Evolutionary conservation across 2,329 filamentous ascomycete genomes (phyloP).

Genomic region (Hypocrella siamensis): DNA sequence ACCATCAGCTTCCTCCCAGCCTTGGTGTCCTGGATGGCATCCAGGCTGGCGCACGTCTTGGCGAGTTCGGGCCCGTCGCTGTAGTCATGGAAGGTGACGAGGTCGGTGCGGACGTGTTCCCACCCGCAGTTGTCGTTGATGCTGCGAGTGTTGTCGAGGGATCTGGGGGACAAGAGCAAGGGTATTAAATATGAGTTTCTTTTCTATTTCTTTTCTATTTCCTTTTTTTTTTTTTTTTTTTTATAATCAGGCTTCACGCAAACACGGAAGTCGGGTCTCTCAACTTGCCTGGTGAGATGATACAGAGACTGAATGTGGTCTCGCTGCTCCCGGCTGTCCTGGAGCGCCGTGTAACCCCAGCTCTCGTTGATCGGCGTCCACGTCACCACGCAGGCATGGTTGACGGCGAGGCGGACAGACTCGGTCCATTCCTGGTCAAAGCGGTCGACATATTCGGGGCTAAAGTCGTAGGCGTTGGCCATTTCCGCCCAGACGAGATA

Average conservation of each 20-base stretch:
- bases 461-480: constrained; percentile 49
- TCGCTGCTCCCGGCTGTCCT: constrained; percentile 39
- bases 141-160: constrained; percentile 44
- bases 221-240: no score
- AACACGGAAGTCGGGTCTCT: no score
- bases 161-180: no score
- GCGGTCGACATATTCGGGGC: constrained; percentile 37
- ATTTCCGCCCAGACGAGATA: constrained; percentile 51
- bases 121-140: constrained; percentile 60
- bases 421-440: constrained; percentile 52
- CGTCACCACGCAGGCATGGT: constrained; percentile 46
- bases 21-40: constrained; percentile 37
- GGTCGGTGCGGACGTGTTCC: constrained; percentile 50
- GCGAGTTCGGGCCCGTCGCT: constrained; percentile 39
- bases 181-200: no score
- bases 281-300: constrained; percentile 41
- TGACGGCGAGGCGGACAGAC: constrained; percentile 46
- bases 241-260: no score
- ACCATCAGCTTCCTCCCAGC: constrained; percentile 39
- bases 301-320: constrained; percentile 50
- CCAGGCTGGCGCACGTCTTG: constrained; percentile 34
- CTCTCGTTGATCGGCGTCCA: constrained; percentile 53
- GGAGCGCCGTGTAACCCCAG: constrained; percentile 48
- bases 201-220: no score
- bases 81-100: constrained; percentile 56